Percentiles rank a stretch among this genome's conserved stretches.
Conservation (phyloP, 352 stramenopile species). For the Phytophthora litchii region DNA sequence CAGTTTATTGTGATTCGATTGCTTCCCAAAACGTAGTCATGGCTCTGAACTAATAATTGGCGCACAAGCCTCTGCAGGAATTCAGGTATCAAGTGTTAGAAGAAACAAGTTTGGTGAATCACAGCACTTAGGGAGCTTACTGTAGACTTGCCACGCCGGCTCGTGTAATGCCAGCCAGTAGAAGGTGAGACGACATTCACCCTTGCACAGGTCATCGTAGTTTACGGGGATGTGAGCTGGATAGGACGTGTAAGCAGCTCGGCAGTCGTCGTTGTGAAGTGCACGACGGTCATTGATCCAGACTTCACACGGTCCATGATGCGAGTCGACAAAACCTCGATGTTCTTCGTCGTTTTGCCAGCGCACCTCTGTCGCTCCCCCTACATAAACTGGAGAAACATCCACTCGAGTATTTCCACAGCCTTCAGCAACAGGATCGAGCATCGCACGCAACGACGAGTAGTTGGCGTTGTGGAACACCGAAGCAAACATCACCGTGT, state of each 20-base stretch:
- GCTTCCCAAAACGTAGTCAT: too few species aligned
- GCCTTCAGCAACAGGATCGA: constrained; percentile 29
- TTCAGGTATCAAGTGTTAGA: constrained; percentile 1
- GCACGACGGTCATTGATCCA: constrained; percentile 50
- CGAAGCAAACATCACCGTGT: constrained; percentile 40
- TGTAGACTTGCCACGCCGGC: constrained; percentile 53
- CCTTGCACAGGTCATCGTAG: constrained; percentile 36
- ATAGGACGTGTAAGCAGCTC: constrained; percentile 38
- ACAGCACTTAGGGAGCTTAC: constrained; percentile 4
- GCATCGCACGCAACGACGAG: constrained; percentile 40
- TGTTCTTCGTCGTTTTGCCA: constrained; percentile 51
- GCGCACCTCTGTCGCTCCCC: constrained; percentile 19
- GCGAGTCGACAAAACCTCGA: constrained; percentile 50
- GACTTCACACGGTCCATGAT: constrained; percentile 59
- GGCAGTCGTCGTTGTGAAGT: constrained; percentile 48
- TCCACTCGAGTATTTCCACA: constrained; percentile 40
- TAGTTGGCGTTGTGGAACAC: constrained; percentile 40
- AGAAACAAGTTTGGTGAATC: neutral
- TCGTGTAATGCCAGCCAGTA: constrained; percentile 58
- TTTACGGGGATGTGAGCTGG: constrained; percentile 40
- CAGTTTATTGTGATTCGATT: too few species aligned
- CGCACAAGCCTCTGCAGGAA: constrained; percentile 16
- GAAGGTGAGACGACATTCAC: constrained; percentile 52
- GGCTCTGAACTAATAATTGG: constrained; percentile 15
- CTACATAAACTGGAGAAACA: constrained; percentile 36